Base-by-base conservation (phyloP, 345 rosid genomes). In the Ricinus communis region DNA sequence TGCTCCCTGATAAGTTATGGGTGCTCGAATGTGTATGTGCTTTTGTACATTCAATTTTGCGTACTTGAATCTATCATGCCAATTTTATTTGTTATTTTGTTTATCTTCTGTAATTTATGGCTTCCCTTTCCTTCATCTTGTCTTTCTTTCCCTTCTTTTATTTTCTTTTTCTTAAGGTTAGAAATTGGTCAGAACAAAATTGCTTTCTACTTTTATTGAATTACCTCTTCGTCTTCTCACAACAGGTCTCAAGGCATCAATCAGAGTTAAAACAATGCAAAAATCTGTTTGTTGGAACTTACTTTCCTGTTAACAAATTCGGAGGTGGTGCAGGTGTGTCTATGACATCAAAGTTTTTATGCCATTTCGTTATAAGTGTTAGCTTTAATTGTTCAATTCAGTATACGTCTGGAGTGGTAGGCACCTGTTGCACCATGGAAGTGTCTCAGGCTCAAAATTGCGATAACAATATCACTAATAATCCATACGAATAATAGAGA, bases 241-340 rank as follows among this genome's bases (percentile, higher is more conserved):
- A 31, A 54, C 83, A 90, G 98, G 91, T 78, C 74, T 71, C 90
- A 54, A 80, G 81, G 61, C 83, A 83, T 68, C 87, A 77, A 66
- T 80, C 78, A 18, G 87, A 85, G 71, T 70, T 81, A 68, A 78
- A 75, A 51, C 81, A 78, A n/a, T 74, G 79, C 28, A 82, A 67
- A 71, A 77, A 71, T 75, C 80, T 81, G 65, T 70, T 87, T n/a
- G 56, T 62, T 46, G 82, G 86, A 80, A 72, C 80, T 70, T 75
- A 78, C 81, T 54, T 81, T 76, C 78, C 82, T 30, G 25, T 72
- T 41, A 79, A 81, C 70, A 85, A 74, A 68, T 73, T 61, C 6
- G 81, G 85, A 79, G 80, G 70, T 61, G 62, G 52, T 50, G 74
- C 81, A 82, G 89, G 91, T 88, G 77, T 70, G 65, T 47, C 31